These are phyloP conservation scores for Scalesia atractyloides DNA, from an alignment of 129 eudicot genomes.

Conservation along the genomic window DNA sequence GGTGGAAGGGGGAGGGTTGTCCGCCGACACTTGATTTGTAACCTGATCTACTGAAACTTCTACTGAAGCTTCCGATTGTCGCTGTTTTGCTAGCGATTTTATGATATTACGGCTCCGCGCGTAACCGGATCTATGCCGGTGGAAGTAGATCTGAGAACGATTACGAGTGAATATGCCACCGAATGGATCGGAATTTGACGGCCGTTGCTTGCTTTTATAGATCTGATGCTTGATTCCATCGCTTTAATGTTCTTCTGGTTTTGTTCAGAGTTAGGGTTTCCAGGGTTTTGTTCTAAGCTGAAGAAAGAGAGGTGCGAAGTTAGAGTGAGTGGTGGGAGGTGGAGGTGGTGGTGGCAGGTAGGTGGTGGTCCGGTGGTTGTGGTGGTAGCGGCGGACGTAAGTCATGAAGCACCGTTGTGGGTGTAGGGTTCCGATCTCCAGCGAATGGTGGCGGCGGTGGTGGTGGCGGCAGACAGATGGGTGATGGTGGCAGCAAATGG, in stretches of 20 bases:
- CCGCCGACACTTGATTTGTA: too few relatives aligned
- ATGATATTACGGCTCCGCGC: slow-evolving; percentile 17
- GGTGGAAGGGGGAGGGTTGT: too few relatives aligned
- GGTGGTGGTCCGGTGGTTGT: too few relatives aligned
- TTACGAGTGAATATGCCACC: slow-evolving; percentile 49
- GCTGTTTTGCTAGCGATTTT: not conserved
- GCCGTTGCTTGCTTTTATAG: slow-evolving; percentile 35
- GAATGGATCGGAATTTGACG: slow-evolving; percentile 28
- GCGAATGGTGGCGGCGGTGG: too few relatives aligned
- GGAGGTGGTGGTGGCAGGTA: too few relatives aligned
- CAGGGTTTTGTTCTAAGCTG: not conserved
- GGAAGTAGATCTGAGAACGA: slow-evolving; percentile 47
- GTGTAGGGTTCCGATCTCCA: too few relatives aligned
- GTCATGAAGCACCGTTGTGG: too few relatives aligned
- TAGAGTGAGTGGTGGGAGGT: too few relatives aligned
- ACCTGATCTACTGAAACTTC: not conserved
- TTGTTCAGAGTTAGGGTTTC: too few relatives aligned
- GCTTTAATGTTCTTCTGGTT: not conserved
- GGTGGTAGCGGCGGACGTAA: too few relatives aligned
- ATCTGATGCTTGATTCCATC: slow-evolving; percentile 34
- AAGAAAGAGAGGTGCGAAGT: not conserved
- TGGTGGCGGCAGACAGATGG: too few relatives aligned
- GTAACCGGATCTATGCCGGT: slow-evolving; percentile 52
- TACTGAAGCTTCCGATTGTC: not conserved
- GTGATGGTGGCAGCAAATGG: too few relatives aligned